Evolutionary conservation across 2,329 filamentous ascomycete species (phyloP), one percentile per base, ranked within the genome.

Genomic region (Biscogniauxia sp.): DNA sequence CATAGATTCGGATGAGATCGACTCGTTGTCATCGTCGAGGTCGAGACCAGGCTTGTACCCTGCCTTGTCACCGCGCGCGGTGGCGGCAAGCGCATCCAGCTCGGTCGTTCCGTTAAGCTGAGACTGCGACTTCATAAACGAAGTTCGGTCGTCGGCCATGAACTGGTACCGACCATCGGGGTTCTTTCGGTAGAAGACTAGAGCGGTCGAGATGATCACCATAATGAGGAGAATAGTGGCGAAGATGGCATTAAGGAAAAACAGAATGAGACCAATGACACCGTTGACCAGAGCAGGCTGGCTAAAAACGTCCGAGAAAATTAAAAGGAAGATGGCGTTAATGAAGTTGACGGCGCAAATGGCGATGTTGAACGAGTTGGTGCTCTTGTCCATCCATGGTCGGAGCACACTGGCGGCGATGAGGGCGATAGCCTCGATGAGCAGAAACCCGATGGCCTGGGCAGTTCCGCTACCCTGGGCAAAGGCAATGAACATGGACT

Each of bases 311-410:
- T 88, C 82, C n/a, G 89, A 90, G 78, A 94, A 95, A 69, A 95
- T 84, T 57, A 96, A 79, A 53, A 95, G 78, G 79, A 94, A 93
- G 72, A 95, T 86, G 54, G 88, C 82, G 76, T 92, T 93, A 72
- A 95, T 76, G 76, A 95, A 93, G 80, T 94, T 95, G 75, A 94
- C 82, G 37, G 86, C 87, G 60, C 85, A 88, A 69, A 95, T 96
- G 61, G 91, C 84, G 71, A 96, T 94, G 80, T 95, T 95, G 83
- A 93, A 94, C 60, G 87, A 86, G 74, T 96, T 96, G 62, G 91
- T 95, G 79, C 91, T 93, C 85, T 94, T 95, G 82, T 96, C 92
- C 92, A 96, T 96, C 86, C 90, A 96, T n/a, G 92, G 92, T 57
- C 90, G 86, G 70, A 95, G 78, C 54, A 93, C 86, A 69, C 87